Conservation (phyloP, 768 basidiomycete genomes). For the Mycena filopes region DNA sequence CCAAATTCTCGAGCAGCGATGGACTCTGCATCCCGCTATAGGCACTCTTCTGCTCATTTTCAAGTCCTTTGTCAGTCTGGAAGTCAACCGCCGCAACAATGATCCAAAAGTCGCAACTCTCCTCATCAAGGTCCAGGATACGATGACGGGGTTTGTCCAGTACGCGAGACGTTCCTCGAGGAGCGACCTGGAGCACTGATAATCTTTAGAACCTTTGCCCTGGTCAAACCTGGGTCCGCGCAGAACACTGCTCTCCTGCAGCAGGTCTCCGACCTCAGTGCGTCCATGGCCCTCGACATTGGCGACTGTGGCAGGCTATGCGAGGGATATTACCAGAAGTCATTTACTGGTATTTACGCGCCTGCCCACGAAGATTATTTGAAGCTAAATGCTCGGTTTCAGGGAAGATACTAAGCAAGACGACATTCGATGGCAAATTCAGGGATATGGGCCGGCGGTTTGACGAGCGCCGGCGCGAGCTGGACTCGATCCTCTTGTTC, state of each 20-base stretch:
- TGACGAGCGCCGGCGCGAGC: neutral
- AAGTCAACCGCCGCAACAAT: neutral
- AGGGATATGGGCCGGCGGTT: neutral
- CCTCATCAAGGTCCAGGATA: slow-evolving; percentile 4
- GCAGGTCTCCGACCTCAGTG: neutral
- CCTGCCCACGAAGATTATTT: too few relatives aligned
- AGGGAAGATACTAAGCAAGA: neutral
- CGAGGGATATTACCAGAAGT: neutral
- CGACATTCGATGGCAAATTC: neutral
- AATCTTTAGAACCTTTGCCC: neutral
- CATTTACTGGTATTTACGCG: slow-evolving; percentile 1
- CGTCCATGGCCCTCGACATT: neutral
- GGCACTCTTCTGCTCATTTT: neutral
- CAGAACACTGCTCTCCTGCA: neutral
- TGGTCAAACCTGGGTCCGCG: neutral
- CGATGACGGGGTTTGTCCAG: neutral
- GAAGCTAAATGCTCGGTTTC: neutral
- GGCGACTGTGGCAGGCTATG: neutral
- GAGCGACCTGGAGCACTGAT: neutral
- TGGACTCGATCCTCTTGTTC: neutral
- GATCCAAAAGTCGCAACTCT: neutral
- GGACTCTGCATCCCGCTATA: neutral
- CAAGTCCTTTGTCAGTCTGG: neutral
- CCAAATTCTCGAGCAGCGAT: neutral
- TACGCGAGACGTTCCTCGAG: neutral